Conservation (phyloP, 805 yeast genomes). For the Yarrowia keelungensis region DNA sequence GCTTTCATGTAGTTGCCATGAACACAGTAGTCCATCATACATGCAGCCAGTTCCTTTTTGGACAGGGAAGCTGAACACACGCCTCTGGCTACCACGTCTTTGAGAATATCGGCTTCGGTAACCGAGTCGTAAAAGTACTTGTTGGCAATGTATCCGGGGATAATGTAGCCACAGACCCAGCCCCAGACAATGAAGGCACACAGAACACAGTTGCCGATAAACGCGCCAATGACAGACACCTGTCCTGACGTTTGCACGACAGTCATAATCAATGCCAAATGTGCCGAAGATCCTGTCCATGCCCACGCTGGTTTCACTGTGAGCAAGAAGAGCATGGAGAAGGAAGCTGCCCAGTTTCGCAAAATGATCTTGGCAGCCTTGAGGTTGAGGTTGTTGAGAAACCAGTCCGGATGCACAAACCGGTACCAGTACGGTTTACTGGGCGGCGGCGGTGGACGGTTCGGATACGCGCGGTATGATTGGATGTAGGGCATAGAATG, state of each 20-base stretch:
- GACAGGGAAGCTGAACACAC: constrained; percentile 4
- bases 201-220: not conserved
- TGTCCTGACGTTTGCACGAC: constrained; percentile 14
- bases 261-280: constrained; percentile 12
- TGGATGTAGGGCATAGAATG: constrained; percentile 20
- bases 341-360: constrained; percentile 17
- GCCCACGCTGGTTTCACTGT: constrained; percentile 4
- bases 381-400: constrained; percentile 14
- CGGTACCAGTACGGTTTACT: constrained; percentile 29
- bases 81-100: constrained; percentile 9
- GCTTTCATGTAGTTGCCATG: constrained; percentile 28
- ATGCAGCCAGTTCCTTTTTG: not conserved
- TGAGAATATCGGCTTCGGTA: constrained; percentile 4
- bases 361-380: constrained; percentile 3
- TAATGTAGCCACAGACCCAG: constrained; percentile 26
- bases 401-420: constrained; percentile 28
- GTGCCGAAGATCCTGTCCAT: constrained; percentile 24
- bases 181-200: constrained; percentile 16
- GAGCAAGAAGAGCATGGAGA: constrained; percentile 10
- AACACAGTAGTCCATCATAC: constrained; percentile 12
- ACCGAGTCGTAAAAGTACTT: constrained; percentile 31
- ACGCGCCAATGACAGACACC: not conserved
- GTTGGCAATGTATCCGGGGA: constrained; percentile 27
- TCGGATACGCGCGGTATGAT: constrained; percentile 26
- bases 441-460: constrained; percentile 29